Percentiles rank a stretch among this genome's conserved stretches.
Conservation (phyloP, 441 rosid genomes). For the Lepidium campestre region DNA sequence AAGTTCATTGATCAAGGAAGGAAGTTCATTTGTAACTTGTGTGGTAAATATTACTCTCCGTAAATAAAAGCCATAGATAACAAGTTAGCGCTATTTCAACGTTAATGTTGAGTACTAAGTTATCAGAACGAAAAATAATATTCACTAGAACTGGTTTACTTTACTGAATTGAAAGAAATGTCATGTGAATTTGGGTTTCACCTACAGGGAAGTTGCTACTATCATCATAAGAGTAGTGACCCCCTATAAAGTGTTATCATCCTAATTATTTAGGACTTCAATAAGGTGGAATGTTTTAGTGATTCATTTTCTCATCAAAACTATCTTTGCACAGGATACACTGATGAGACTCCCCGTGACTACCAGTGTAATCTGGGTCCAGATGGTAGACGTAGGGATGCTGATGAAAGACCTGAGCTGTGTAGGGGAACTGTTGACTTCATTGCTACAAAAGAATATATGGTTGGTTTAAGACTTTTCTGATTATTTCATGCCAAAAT, state of each 20-base stretch:
- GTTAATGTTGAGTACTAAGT: not conserved
- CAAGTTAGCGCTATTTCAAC: not conserved
- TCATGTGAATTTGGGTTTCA: not conserved
- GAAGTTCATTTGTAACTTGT: constrained; percentile 75
- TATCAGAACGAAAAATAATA: not conserved
- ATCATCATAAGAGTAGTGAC: not conserved
- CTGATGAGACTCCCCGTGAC: constrained; percentile 86
- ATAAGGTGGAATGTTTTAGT: not conserved
- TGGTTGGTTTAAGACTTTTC: constrained; percentile 46
- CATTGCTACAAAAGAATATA: constrained; percentile 80
- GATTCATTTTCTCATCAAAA: not conserved
- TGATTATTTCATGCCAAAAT: not conserved
- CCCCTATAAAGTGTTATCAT: not conserved
- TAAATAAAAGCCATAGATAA: not conserved
- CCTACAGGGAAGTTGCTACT: not conserved
- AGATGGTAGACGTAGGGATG: constrained; percentile 96
- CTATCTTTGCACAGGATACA: constrained; percentile 53
- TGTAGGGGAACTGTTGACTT: constrained; percentile 94
- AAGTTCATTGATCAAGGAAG: constrained; percentile 86
- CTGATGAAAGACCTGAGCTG: constrained; percentile 94
- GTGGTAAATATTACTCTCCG: constrained; percentile 44
- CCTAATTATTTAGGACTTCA: not conserved
- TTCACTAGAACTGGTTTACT: not conserved
- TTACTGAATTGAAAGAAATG: not conserved
- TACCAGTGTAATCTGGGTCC: constrained; percentile 96